Conservation (phyloP, 257 asterid genomes). For the Salvia rosmarinus region DNA sequence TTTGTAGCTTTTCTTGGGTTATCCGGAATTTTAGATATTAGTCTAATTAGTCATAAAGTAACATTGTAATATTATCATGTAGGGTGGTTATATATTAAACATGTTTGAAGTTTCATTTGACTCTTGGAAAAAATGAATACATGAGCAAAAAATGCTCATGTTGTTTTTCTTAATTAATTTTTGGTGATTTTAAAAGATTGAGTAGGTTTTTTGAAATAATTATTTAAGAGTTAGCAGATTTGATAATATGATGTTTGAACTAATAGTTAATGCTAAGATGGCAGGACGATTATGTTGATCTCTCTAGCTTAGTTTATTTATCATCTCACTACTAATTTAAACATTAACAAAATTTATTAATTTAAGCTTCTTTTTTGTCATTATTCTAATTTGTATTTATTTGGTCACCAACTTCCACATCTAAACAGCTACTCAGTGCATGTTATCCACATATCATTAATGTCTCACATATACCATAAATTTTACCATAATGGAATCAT, state of each 20-base stretch:
- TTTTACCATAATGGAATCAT: not conserved
- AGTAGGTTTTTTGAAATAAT: not conserved
- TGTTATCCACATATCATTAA: not conserved
- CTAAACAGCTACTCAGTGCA: not conserved
- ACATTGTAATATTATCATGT: not conserved
- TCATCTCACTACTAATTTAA: not conserved
- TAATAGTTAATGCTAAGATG: not conserved
- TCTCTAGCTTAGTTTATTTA: not conserved
- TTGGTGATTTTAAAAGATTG: not conserved
- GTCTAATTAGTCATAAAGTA: not conserved
- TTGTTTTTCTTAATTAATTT: not conserved
- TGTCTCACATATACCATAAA: not conserved
- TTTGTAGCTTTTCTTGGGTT: not conserved
- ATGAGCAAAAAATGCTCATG: not conserved
- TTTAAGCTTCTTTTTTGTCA: not conserved
- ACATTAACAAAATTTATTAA: not conserved
- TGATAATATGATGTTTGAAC: conserved; percentile 16
- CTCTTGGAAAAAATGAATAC: not conserved
- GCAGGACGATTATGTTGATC: not conserved
- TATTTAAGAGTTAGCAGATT: not conserved
- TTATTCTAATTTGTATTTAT: not conserved
- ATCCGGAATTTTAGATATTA: not conserved
- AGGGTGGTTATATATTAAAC: not conserved
- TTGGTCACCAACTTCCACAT: not conserved
- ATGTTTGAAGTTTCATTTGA: not conserved